These are phyloP conservation scores for Leucaena leucocephala DNA, from an alignment of 306 rosid genomes.

Conservation along the genomic window DNA sequence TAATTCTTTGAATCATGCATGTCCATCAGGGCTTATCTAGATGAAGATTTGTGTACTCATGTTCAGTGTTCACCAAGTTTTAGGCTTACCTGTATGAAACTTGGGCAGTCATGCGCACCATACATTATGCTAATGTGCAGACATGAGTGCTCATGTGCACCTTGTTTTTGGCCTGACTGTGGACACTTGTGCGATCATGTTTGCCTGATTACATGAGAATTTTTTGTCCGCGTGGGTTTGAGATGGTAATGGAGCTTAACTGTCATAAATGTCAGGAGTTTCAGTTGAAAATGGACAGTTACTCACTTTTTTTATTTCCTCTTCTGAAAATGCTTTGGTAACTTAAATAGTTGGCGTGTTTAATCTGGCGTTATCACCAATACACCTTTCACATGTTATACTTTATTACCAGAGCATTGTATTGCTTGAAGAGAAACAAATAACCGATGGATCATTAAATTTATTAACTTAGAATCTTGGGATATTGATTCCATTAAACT, in stretches of 20 bases:
- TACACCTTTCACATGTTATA: not conserved
- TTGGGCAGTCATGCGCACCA: not conserved
- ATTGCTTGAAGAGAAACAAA: not conserved
- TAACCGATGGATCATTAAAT: not conserved
- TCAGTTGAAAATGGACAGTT: not conserved
- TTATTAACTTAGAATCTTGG: not conserved
- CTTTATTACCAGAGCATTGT: not conserved
- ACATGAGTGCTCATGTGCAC: not conserved
- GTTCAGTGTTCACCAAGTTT: not conserved
- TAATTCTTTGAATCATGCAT: not conserved
- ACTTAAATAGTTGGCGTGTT: not conserved
- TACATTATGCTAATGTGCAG: not conserved
- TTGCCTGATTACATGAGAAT: not conserved
- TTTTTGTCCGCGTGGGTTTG: not conserved
- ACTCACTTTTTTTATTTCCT: not conserved
- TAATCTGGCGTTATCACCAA: not conserved
- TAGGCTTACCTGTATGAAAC: not conserved
- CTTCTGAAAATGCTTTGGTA: not conserved
- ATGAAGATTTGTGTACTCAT: not conserved
- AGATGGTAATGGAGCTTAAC: not conserved
- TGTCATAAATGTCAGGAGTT: not conserved
- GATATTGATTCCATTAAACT: conserved; percentile 8
- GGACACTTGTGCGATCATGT: not conserved
- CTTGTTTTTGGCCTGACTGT: not conserved
- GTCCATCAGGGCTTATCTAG: not conserved